Evolutionary conservation across 1,284 basidiomycete species (phyloP), one percentile per base, ranked within the genome.

Genomic region (Pyrrhoderma noxium): DNA sequence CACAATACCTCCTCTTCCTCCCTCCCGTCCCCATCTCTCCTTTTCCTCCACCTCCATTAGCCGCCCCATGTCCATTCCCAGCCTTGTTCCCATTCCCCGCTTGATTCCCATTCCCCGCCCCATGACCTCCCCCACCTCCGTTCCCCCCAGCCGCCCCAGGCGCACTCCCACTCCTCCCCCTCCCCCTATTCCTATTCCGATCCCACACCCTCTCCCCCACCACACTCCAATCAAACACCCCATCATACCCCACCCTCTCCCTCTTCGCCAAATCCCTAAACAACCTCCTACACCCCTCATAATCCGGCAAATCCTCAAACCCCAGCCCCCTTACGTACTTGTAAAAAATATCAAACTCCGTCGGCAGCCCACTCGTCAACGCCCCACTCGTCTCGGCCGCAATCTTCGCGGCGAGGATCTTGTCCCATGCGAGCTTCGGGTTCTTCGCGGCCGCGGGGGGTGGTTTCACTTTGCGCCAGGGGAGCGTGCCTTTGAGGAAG

Each of bases 401-500:
- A 39, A 85, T 63, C 62, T 88, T 88, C 40, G 79, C 75, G 59
- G 82, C 82, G 23, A 80, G 74, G 54, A 87, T 87, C 51, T 82
- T 70, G 56, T 85, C 77, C 85, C 85, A 88, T 0, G 41, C 50
- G 31, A 64, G 66, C 64, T 75, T 71, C 68, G 54, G 54, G 40
- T 52, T 52, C 27, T 39, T 40, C 23, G 47, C 50, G 8, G 54
- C 54, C 11, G 45, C 54, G 48, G 81, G 79, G 18, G 80, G 75
- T 47, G 82, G 82, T 59, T 82, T 80, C 56, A 93, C 70, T 64
- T 89, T 90, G 64, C 89, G 81, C 93, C 93, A 95, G 1, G 93
- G 93, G 3, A 95, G 75, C 18, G 85, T 85, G 27, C 93, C 91
- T 35, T 91, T 85, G 38, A 94, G 74, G 72, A 95, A 93, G 68